Conservation (phyloP, 2,329 filamentous ascomycete genomes). For the Tolypocladium tundrense region DNA sequence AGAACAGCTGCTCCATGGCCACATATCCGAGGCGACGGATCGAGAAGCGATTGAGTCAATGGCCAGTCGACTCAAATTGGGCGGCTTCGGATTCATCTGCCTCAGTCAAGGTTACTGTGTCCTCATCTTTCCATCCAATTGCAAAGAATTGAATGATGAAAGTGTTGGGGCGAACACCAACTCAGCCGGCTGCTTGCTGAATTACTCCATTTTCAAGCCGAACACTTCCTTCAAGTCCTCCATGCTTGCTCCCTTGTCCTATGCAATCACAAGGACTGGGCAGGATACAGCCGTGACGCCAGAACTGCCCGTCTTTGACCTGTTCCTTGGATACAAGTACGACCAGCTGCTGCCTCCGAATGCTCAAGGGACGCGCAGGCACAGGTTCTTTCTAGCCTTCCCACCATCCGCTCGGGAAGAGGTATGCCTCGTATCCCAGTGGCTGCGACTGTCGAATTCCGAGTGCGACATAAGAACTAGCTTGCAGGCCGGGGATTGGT, state of each 20-base stretch:
- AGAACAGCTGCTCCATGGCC: constrained; percentile 11
- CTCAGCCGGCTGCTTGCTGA: constrained; percentile 12
- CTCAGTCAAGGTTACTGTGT: constrained; percentile 21
- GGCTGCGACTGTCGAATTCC: constrained; percentile 30
- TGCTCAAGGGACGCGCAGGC: constrained; percentile 7
- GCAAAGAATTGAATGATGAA: constrained; percentile 22
- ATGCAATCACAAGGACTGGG: background rate
- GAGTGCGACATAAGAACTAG: constrained; percentile 32
- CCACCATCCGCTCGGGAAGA: constrained; percentile 25
- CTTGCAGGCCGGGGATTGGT: constrained; percentile 34
- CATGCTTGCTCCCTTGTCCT: constrained; percentile 15
- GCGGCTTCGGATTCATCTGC: constrained; percentile 25
- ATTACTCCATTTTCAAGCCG: constrained; percentile 27
- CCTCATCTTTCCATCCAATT: constrained; percentile 27
- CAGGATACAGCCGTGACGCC: constrained; percentile 1
- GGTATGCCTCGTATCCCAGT: constrained; percentile 28
- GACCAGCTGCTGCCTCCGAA: constrained; percentile 14
- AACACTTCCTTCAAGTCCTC: constrained; percentile 6
- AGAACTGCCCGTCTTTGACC: constrained; percentile 13
- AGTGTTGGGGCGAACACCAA: constrained; percentile 4
- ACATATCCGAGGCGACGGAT: constrained; percentile 6
- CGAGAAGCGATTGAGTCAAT: constrained; percentile 14
- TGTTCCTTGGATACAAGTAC: constrained; percentile 21
- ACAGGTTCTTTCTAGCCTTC: constrained; percentile 38
- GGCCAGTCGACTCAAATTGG: constrained; percentile 22